Conservation (phyloP, 2,329 filamentous ascomycete genomes). For the Fusarium metavorans region DNA sequence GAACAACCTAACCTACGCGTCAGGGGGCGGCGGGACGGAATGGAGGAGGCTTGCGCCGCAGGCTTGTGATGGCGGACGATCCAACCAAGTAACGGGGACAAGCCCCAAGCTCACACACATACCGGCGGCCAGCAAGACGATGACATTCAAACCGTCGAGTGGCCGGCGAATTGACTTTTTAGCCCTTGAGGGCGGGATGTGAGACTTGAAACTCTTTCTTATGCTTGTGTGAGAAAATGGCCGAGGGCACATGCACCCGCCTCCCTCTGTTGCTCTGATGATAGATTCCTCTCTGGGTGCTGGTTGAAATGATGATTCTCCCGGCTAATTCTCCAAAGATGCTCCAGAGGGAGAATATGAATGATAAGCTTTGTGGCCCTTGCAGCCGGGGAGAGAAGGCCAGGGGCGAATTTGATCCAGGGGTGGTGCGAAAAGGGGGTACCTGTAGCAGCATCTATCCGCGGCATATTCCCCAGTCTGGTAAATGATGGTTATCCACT, state of each 20-base stretch:
- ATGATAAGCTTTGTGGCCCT: conserved; percentile 26
- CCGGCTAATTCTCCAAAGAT: neutral
- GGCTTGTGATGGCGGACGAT: conserved; percentile 25
- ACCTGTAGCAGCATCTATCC: conserved; percentile 30
- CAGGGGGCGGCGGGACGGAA: conserved; percentile 36
- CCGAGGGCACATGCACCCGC: neutral
- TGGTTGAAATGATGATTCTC: conserved; percentile 11
- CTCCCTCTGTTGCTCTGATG: conserved; percentile 15
- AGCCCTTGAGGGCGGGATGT: neutral
- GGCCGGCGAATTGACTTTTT: neutral
- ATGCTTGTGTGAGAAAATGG: neutral
- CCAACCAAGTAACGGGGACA: conserved; percentile 28
- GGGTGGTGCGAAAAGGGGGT: conserved; percentile 18
- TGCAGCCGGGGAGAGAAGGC: conserved; percentile 8
- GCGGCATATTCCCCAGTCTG: conserved; percentile 23
- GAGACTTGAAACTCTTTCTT: conserved; percentile 10
- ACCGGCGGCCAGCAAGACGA: conserved; percentile 4
- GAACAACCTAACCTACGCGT: conserved; percentile 35
- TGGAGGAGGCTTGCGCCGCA: conserved; percentile 22
- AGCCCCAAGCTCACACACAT: conserved; percentile 5
- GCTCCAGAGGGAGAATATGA: conserved; percentile 4
- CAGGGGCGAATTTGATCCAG: conserved; percentile 26
- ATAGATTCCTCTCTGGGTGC: neutral
- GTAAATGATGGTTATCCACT: conserved; percentile 19
- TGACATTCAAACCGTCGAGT: conserved; percentile 5